phyloP scores from a whole-genome alignment of 2,329 filamentous ascomycete species.

The Monosporascus sp. region DNA sequence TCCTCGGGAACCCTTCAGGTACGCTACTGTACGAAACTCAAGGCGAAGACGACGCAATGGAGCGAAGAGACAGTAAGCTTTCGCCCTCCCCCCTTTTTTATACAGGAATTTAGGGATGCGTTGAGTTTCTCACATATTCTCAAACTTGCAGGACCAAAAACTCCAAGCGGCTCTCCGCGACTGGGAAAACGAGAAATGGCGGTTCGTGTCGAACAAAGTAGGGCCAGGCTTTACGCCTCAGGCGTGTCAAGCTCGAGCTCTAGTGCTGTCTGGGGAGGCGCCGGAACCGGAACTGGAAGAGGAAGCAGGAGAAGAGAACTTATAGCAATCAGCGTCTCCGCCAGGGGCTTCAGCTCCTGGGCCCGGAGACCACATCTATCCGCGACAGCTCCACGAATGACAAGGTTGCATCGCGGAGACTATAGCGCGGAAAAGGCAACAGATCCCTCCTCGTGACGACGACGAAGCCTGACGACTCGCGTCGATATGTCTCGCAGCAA shows the following conservation, averaged over 20 bases:
- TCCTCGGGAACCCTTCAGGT: slow-evolving; percentile 90
- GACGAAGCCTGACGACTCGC: neutral
- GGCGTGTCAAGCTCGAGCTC: slow-evolving; percentile 77
- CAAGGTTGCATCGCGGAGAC: slow-evolving; percentile 9
- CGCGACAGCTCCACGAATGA: slow-evolving; percentile 34
- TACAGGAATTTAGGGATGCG: neutral
- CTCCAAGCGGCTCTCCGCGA: slow-evolving; percentile 72
- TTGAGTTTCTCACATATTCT: slow-evolving; percentile 6
- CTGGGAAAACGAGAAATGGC: slow-evolving; percentile 90
- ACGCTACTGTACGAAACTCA: slow-evolving; percentile 90
- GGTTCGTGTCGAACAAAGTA: slow-evolving; percentile 84
- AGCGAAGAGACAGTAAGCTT: slow-evolving; percentile 80
- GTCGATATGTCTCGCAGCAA: neutral
- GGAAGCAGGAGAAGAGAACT: slow-evolving; percentile 30
- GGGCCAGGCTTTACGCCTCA: slow-evolving; percentile 83
- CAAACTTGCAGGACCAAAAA: slow-evolving; percentile 60
- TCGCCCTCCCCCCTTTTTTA: slow-evolving; percentile 1
- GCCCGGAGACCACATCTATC: slow-evolving; percentile 42
- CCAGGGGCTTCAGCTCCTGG: slow-evolving; percentile 40
- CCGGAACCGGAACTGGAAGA: slow-evolving; percentile 10
- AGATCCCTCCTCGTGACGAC: too few relatives aligned
- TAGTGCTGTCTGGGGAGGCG: slow-evolving; percentile 49
- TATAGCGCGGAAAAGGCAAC: too few relatives aligned
- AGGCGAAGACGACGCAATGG: slow-evolving; percentile 91
- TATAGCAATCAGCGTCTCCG: slow-evolving; percentile 54